Evolutionary conservation across 768 basidiomycete genomes (phyloP), one percentile per base, ranked within the genome.

Genomic region (Dentipellis fragilis): DNA sequence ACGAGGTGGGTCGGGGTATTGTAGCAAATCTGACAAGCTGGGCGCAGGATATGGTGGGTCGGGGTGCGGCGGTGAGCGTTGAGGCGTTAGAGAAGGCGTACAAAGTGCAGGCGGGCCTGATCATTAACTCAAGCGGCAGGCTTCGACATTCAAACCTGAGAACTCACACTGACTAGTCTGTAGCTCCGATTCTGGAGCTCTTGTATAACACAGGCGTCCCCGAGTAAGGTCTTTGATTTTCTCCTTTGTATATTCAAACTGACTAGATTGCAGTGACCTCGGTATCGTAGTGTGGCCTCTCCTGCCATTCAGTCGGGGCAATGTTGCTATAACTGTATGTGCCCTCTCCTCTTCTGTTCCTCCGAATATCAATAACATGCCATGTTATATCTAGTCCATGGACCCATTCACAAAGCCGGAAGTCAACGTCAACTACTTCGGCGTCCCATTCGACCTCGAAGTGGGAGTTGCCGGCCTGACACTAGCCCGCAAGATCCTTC

Each of bases 281-380:
- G 79, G 79, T 1, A 73, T 81, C 51, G 68, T 72, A 55, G 71
- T 74, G 66, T 82, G 80, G 80, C 72, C 73, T 53, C 70, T 82
- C 16, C 70, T 82, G 4, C 80, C 80, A 1, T 81, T 80, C 67
- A 75, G 75, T 64, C 67, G 80, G 22, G 80, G 80, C 7, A 72
- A 62, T n/a, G 75, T 80, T 29, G 68, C 67, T 50, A 75, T 80
- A 60, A 73, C 66, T 7, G 77, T 79, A 37, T 36, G 66, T 23
- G 10, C 3, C n/a, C 35, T 9, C 40, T 56, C 23, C 23, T 1
- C n/a, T 39, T 8, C 16, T 17, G n/a, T 45, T 16, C 16, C 3
- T 19, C 8, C 19, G 10, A n/a, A 17, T 19, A 17, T 45, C 12
- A 39, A 14, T 3, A 47, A 16, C 22, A 52, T 17, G 48, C 48